Percentiles rank a stretch among this genome's conserved stretches.
These are phyloP conservation scores for Jacaranda copaia DNA, from an alignment of 257 asterid genomes.

Conservation along the genomic window DNA sequence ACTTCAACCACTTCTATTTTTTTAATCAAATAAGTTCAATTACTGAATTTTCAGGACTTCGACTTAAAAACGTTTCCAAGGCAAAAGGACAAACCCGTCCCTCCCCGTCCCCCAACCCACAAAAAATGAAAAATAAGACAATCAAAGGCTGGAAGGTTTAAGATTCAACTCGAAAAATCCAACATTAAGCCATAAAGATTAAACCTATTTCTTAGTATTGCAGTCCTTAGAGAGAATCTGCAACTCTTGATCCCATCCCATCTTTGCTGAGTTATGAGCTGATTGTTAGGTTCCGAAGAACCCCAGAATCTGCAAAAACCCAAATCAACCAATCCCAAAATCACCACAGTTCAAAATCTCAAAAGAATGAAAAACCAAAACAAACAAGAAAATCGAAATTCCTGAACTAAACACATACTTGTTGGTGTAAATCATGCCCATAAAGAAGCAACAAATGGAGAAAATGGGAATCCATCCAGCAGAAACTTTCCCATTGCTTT, in stretches of 20 bases:
- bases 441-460: slow-evolving; percentile 74
- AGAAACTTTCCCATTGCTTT: slow-evolving; percentile 68
- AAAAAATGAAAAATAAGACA: not conserved
- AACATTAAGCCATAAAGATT: slow-evolving; percentile 12
- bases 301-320: slow-evolving; percentile 63
- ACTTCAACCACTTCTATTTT: not conserved
- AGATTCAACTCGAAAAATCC: slow-evolving; percentile 10
- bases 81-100: not conserved
- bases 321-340: slow-evolving; percentile 55
- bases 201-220: slow-evolving; percentile 66
- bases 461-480: slow-evolving; percentile 83
- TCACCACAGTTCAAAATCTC: slow-evolving; percentile 32
- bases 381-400: slow-evolving; percentile 12
- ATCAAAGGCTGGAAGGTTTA: not conserved
- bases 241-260: slow-evolving; percentile 85
- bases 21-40: too few species aligned
- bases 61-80: not conserved
- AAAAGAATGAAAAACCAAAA: not conserved
- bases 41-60: not conserved
- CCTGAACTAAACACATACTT: slow-evolving; percentile 46
- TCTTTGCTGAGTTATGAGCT: slow-evolving; percentile 80
- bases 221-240: slow-evolving; percentile 91
- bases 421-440: slow-evolving; percentile 77
- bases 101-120: too few species aligned
- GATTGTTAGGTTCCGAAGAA: slow-evolving; percentile 69